Evolutionary conservation across 2,329 filamentous ascomycete genomes (phyloP).

Genomic region (Neofusicoccum cordaticola): DNA sequence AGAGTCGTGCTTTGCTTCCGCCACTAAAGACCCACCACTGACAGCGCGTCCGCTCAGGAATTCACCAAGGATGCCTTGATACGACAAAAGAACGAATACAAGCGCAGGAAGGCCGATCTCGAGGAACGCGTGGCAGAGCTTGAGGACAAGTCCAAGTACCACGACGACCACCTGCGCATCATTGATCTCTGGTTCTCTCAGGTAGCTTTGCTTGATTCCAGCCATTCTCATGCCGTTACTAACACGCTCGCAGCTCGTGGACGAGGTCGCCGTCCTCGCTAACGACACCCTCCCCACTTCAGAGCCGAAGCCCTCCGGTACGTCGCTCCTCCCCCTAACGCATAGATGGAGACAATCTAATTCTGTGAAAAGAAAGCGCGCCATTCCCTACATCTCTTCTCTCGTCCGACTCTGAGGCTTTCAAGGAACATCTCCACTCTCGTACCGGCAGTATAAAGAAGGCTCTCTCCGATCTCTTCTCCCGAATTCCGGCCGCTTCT

Average conservation of each 20-base stretch:
- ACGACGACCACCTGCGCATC: conserved; percentile 88
- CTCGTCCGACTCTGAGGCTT: conserved; percentile 57
- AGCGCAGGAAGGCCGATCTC: conserved; percentile 78
- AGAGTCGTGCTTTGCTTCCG: conserved; percentile 20
- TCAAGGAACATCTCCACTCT: conserved; percentile 75
- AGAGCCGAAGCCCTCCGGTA: conserved; percentile 11
- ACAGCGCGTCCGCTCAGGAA: conserved; percentile 53
- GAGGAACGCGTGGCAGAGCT: conserved; percentile 80
- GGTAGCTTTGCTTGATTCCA: conserved; percentile 51
- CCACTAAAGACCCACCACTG: conserved; percentile 30
- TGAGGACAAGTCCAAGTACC: conserved; percentile 72
- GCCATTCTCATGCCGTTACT: conserved; percentile 19
- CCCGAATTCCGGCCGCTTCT: conserved; percentile 48
- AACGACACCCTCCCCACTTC: conserved; percentile 29
- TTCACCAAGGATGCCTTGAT: conserved; percentile 96
- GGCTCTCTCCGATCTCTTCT: conserved; percentile 68
- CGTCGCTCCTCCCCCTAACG: background rate
- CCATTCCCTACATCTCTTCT: conserved; percentile 54
- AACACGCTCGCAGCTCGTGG: conserved; percentile 40
- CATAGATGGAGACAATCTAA: background rate
- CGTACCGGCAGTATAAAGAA: conserved; percentile 74
- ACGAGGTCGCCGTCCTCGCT: conserved; percentile 47
- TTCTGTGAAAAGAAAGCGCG: conserved; percentile 17
- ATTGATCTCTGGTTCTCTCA: conserved; percentile 94
- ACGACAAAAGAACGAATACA: conserved; percentile 97